Base-by-base conservation (phyloP, 192 early-diverging fungal species). In the Spizellomyces punctatus region DNA sequence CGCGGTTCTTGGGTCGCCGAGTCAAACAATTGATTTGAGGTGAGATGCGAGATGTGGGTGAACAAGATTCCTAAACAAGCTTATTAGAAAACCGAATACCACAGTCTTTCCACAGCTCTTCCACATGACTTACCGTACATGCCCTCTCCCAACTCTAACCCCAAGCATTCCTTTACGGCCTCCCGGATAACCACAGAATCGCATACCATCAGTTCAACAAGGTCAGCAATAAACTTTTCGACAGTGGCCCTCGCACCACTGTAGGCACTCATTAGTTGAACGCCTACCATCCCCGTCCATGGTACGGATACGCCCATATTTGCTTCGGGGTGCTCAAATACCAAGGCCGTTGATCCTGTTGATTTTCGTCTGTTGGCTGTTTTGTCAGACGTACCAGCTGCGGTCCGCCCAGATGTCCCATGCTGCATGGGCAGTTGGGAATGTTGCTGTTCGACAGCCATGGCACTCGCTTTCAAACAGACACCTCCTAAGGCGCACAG, bases 121-220 rank as follows among this genome's bases (percentile, higher is more conserved):
- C 27, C 27, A 36, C 27, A 36, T 36, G 27, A 36, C 27, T 36
- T 36, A 5, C 76, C 85, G 59, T 92, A 93, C 8, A 95, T 63
- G 5, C 83, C 78, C 14, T 85, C 83, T 6, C 82, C 80, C 14
- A 95, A 78, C 52, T 94, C 93, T 16, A 76, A 76, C 14, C 92
- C 94, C n/a, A 95, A 75, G n/a, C 90, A 86, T 44, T 94, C 91
- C 66, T 90, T 91, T 10, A 86, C 90, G 49, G 79, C 83, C 76
- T 94, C 93, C 12, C 94, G 82, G 16, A 94, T 83, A 60, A 88
- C 76, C 6, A 89, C 82, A 52, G 90, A 88, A 60, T 95, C 92
- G n/a, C 81, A 88, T 3, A 89, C 81, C 22, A 93, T 67, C 19
- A 94, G 80, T 36, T 89, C 85, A 1, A 91, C 85, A 79, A 95